These are phyloP conservation scores for Chytriomyces sp. DNA, from an alignment of 192 early-diverging fungal genomes.

Conservation along the genomic window DNA sequence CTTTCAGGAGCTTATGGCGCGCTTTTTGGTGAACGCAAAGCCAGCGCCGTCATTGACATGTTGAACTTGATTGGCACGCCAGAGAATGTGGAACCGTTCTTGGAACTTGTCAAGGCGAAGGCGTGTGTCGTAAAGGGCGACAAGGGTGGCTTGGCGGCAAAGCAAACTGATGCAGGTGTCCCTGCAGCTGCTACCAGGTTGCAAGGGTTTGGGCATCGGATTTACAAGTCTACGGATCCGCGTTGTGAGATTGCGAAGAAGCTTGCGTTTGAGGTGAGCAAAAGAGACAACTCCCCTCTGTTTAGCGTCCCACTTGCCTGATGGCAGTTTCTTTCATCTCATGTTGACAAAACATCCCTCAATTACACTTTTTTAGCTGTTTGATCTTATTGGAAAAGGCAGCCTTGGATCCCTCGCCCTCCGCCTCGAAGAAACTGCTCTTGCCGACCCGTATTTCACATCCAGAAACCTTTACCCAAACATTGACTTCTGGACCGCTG, in stretches of 20 bases:
- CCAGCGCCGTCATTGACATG: conserved; percentile 59
- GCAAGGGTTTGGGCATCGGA: conserved; percentile 68
- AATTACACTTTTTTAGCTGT: too few species aligned
- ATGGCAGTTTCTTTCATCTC: too few species aligned
- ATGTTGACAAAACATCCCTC: too few species aligned
- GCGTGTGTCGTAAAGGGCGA: conserved; percentile 29
- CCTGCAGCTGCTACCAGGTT: conserved; percentile 45
- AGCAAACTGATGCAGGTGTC: background rate
- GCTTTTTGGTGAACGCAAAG: conserved; percentile 68
- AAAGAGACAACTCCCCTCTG: background rate
- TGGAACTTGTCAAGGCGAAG: conserved; percentile 61
- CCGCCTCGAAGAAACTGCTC: conserved; percentile 59
- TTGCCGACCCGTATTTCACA: conserved; percentile 63
- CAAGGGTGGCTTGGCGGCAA: background rate
- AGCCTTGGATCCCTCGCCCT: conserved; percentile 63
- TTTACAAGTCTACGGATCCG: conserved; percentile 70
- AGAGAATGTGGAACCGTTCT: conserved; percentile 64
- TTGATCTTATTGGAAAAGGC: conserved; percentile 62
- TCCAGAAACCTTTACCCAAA: conserved; percentile 65
- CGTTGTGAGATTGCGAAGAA: conserved; percentile 59
- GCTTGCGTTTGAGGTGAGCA: conserved; percentile 58
- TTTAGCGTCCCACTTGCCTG: too few species aligned
- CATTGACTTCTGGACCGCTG: conserved; percentile 58
- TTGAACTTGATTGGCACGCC: conserved; percentile 62
- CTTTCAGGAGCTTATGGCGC: conserved; percentile 67